A percentile compares a stretch with the other conserved stretches of the same genome.
Evolutionary conservation across 805 yeast genomes (phyloP).

Genomic region (Sugiyamaella smithiae): DNA sequence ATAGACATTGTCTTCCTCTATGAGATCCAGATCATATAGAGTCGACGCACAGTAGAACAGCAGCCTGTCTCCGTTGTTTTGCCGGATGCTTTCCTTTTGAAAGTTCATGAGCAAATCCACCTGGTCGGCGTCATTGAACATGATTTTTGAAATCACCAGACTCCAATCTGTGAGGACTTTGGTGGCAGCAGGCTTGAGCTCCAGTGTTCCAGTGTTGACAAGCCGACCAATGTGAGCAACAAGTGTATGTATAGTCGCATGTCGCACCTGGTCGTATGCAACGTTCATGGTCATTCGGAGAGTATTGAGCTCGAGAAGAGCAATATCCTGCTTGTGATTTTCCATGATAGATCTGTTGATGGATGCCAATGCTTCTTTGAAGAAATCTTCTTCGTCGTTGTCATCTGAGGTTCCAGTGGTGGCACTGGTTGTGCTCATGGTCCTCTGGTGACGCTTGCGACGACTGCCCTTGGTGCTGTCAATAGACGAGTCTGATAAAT

Average conservation of each 20-base stretch:
- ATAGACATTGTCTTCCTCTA: constrained; percentile 76
- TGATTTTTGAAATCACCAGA: constrained; percentile 75
- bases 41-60: constrained; percentile 52
- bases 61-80: constrained; percentile 43
- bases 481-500: constrained; percentile 34
- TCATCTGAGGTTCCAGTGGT: constrained; percentile 45
- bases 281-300: constrained; percentile 97
- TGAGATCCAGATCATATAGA: constrained; percentile 76
- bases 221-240: constrained; percentile 67
- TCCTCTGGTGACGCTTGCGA: constrained; percentile 24
- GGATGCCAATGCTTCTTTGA: constrained; percentile 88
- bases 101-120: constrained; percentile 56
- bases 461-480: constrained; percentile 19
- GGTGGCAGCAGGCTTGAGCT: constrained; percentile 68
- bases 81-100: constrained; percentile 47
- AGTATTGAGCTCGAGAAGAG: constrained; percentile 87
- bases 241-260: constrained; percentile 74
- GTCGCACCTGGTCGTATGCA: constrained; percentile 86
- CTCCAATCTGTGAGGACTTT: constrained; percentile 84
- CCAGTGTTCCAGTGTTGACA: constrained; percentile 71
- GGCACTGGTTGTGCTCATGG: constrained; percentile 30
- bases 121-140: constrained; percentile 76
- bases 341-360: constrained; percentile 88
- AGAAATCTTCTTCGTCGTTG: constrained; percentile 72
- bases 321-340: constrained; percentile 91